Evolutionary conservation across 805 yeast species (phyloP), one percentile per base, ranked within the genome.

Genomic region (Wickerhamiella dianesei): DNA sequence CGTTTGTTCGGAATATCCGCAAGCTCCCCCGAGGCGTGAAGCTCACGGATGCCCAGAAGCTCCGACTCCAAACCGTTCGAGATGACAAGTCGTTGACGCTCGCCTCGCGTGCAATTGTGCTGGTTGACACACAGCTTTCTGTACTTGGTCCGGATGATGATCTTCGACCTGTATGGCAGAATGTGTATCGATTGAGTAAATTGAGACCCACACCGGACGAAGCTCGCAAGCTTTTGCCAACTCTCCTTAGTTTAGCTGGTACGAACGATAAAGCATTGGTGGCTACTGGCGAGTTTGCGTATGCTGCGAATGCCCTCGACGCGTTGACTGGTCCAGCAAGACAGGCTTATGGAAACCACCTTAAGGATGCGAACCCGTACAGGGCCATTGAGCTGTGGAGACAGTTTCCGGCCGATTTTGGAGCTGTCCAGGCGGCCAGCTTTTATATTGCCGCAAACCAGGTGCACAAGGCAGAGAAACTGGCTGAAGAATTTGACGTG

Each of bases 301-400:
- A 17, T n/a, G 16, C 17, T 5, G 20, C 41, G 14, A 37, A 40
- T 8, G 37, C 41, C 12, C 16, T 39, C 2, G 22, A 14, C 14
- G 4, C n/a, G 13, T 35, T 50, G 20, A 9, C 21, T 17, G 36
- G 41, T 14, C 17, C 9, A 25, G 45, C 47, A 17, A 37, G 32
- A 9, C 17, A 20, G 2, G 16, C 3, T 18, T 53, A 49, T 42
- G 21, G 49, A 12, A 16, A 19, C 2, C 21, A 17, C 4, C 40
- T 45, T 18, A 22, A 45, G 3, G 5, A 16, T 3, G 4, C 36
- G 18, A 41, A 54, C 46, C 44, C 49, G 18, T 50, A 44, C 36
- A 37, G 41, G 14, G 57, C 57, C 4, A 47, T 54, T 6, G 35
- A 40, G 18, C 37, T 50, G 1, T 49, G 46, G 49, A 48, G 47